Evolutionary conservation across 208 protist genomes (phyloP), one percentile per base, ranked within the genome.

Genomic region (Crithidia acanthocephali): DNA sequence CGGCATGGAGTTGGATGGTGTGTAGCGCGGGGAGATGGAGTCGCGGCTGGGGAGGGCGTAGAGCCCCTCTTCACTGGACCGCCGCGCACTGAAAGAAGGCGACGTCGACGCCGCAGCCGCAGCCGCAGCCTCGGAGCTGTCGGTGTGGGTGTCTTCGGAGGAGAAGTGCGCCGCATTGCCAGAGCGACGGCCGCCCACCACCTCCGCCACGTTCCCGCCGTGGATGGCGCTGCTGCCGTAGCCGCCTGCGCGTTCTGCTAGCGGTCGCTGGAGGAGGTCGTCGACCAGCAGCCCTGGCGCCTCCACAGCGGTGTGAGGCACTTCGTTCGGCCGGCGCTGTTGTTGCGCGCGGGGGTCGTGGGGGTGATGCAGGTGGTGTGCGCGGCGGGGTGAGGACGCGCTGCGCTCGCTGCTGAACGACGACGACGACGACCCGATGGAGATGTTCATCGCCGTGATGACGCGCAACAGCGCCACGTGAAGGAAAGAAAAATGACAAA

Each of bases 351-450:
- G n/a, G n/a, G n/a, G n/a, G n/a, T 45, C 23, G 33, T 27, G 55
- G 40, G 30, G 57, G 57, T 63, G 57, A n/a, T 63, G 33, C 10
- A 13, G 27, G 7, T 27, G 44, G 28, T 65, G 20, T 15, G 59
- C 28, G 5, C 11, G 28, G 4, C 18, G 18, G 8, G 32, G 32
- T 1, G 61, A 42, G 18, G 61, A 67, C 15, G 37, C 32, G 23
- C 63, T 50, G 57, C 63, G 15, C 20, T 56, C 59, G 71, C 63
- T 60, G 33, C 47, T 71, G 30, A 15, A 45, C 20, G 28, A 76
- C 25, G 68, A 81, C 1, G 69, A 81, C 10, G 62, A 66, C 22
- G 63, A 74, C 3, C 57, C 70, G 37, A 76, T 72, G 9, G 47
- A 62, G 40, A 79, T 74, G 35, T 75, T 44, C 65, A 73, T 69